Base-by-base conservation (phyloP, 371 early-diverging fungal genomes). In the Funneliformis caledonium region DNA sequence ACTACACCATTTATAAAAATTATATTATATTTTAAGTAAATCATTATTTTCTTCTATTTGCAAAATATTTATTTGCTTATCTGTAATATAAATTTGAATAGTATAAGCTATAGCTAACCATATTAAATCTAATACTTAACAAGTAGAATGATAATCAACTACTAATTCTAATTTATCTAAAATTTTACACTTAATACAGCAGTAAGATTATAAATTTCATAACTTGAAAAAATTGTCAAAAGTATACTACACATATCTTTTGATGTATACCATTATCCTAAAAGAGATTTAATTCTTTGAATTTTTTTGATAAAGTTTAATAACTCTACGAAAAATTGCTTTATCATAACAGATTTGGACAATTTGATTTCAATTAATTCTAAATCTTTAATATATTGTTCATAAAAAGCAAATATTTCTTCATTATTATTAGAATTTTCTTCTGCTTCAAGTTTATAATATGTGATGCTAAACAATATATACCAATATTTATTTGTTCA, bases 91-190 rank as follows among this genome's bases (percentile, higher is more conserved):
- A 26, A 26, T 26, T 26, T 26, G 26, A 26, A 67, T 4, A 42
- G 10, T 0, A 67, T 7, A 42, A 16, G 50, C 19, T 10, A 50
- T 26, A 48, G 48, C 26, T 0, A n/a, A 12, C 12, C 12, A 72
- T 37, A 72, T 19, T 72, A 72, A 26, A 19, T 72, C 48, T 22
- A 72, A 26, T 22, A 72, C 50, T 22, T 4, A 26, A 22, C 72
- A 72, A 43, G 50, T 72, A 4, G 72, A 14, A 50, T 11, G 14
- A 26, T 72, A 72, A 52, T 72, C 26, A 26, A 50, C 22, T 9
- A 72, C 12, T 43, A 48, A 5, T 72, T 47, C 72, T 43, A 72
- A 50, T 10, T 72, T 72, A 22, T 72, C 50, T 33, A 50, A 16
- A 22, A 72, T 26, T 33, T 12, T 72, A 72, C 26, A 9, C 4